Conservation (phyloP, 2,329 filamentous ascomycete species). For the Cytospora chrysosperma region DNA sequence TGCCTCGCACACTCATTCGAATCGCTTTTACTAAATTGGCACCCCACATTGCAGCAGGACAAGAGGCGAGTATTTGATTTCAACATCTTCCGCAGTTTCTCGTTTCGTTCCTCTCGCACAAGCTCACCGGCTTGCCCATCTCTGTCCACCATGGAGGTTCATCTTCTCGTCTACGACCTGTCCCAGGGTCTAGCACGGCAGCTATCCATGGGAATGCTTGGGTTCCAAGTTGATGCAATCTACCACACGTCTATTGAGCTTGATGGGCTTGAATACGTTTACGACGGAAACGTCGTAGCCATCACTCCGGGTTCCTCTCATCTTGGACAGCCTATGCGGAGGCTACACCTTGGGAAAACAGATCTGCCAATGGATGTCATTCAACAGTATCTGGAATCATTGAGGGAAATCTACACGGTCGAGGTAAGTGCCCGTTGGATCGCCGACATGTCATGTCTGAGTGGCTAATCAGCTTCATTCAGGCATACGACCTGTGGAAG, state of each 20-base stretch:
- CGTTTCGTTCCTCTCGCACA: neutral
- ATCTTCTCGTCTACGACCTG: constrained; percentile 77
- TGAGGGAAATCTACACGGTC: constrained; percentile 78
- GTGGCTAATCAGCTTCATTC: constrained; percentile 9
- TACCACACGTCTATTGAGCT: constrained; percentile 94
- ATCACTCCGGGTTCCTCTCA: constrained; percentile 81
- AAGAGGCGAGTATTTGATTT: constrained; percentile 14
- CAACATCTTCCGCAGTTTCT: neutral
- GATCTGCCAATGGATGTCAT: constrained; percentile 78
- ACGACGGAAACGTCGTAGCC: constrained; percentile 81
- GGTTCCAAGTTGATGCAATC: constrained; percentile 77
- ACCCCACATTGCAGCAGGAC: neutral
- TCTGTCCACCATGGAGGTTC: constrained; percentile 62
- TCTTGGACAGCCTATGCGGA: constrained; percentile 79
- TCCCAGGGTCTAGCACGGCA: constrained; percentile 59
- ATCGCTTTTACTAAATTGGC: too few species aligned
- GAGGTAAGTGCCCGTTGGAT: constrained; percentile 50
- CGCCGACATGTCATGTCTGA: neutral
- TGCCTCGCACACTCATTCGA: neutral
- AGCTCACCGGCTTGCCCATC: neutral
- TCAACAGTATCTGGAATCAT: constrained; percentile 80
- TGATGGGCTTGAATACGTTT: constrained; percentile 83
- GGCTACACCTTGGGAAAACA: constrained; percentile 72
- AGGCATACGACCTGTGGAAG: constrained; percentile 84
- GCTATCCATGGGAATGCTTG: constrained; percentile 52